phyloP scores from a whole-genome alignment of 179 eudicot species.

The Corrigiola litoralis region DNA sequence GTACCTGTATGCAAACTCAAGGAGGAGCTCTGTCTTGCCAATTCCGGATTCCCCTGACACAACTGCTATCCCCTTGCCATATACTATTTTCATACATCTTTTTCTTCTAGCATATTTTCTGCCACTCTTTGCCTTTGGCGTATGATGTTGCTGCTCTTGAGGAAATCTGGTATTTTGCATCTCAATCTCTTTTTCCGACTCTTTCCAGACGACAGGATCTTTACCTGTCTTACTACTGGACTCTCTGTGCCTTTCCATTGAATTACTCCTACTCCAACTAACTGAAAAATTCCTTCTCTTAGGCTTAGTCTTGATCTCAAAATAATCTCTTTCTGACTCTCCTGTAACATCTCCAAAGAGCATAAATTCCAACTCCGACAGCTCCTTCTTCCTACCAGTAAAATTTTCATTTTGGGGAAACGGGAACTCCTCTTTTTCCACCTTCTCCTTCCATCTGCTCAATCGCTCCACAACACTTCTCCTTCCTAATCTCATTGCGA shows the following conservation, averaged over 20 bases:
- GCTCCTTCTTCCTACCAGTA: conserved; percentile 81
- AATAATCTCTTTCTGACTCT: conserved; percentile 70
- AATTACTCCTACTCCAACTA: conserved; percentile 71
- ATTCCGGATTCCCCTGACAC: conserved; percentile 90
- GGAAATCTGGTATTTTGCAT: conserved; percentile 57
- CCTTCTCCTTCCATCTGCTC: conserved; percentile 84
- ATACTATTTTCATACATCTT: conserved; percentile 53
- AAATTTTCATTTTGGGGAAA: conserved; percentile 78
- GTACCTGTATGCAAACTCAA: conserved; percentile 81
- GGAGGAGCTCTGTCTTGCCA: conserved; percentile 92
- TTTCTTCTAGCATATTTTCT: conserved; percentile 48
- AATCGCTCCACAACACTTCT: conserved; percentile 88
- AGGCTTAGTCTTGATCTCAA: conserved; percentile 74
- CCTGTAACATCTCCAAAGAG: conserved; percentile 87
- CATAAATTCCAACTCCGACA: conserved; percentile 89
- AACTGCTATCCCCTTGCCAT: conserved; percentile 89
- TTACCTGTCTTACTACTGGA: conserved; percentile 61
- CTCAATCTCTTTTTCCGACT: conserved; percentile 91
- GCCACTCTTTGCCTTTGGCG: conserved; percentile 39
- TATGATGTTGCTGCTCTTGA: conserved; percentile 23
- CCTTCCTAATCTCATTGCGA: conserved; percentile 90
- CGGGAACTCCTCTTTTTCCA: conserved; percentile 79
- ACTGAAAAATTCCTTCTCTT: conserved; percentile 58
- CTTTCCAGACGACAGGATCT: conserved; percentile 84
- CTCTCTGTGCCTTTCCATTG: conserved; percentile 51